A percentile compares a stretch with the other conserved stretches of the same genome.
Evolutionary conservation across 2,329 filamentous ascomycete species (phyloP).

Genomic region (Metarhizium anisopliae): DNA sequence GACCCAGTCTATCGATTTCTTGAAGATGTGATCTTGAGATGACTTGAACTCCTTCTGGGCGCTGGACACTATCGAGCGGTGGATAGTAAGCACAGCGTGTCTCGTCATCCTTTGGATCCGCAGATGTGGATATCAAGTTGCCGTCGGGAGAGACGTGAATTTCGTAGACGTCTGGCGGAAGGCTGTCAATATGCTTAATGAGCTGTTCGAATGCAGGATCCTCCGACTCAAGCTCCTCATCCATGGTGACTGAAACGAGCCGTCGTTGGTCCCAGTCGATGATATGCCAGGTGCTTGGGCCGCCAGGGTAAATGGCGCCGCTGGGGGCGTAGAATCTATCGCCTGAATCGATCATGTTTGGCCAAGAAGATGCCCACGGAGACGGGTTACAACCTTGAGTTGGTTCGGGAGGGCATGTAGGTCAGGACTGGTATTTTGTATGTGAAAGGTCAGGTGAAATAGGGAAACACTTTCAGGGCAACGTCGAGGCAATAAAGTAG

Average conservation of each 20-base stretch:
- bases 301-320: background rate
- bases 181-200: slow-evolving; percentile 11
- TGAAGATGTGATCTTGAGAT: slow-evolving; percentile 15
- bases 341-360: slow-evolving; percentile 15
- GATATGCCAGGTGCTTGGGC: slow-evolving; percentile 12
- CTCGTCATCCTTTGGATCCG: slow-evolving; percentile 17
- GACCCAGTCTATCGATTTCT: slow-evolving; percentile 20
- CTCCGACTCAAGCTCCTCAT: slow-evolving; percentile 12
- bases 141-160: slow-evolving; percentile 15
- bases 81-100: slow-evolving; percentile 16
- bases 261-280: slow-evolving; percentile 20
- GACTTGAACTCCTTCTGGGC: slow-evolving; percentile 6
- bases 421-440: background rate
- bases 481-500: too few relatives aligned
- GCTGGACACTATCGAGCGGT: slow-evolving; percentile 10
- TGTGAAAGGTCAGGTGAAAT: too few relatives aligned
- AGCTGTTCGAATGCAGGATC: slow-evolving; percentile 15
- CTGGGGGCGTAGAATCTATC: slow-evolving; percentile 20
- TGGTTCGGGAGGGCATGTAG: background rate
- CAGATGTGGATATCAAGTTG: slow-evolving; percentile 11
- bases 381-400: background rate
- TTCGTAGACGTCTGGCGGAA: slow-evolving; percentile 11
- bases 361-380: background rate
- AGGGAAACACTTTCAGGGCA: too few relatives aligned
- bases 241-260: slow-evolving; percentile 20